Base-by-base conservation (phyloP, 805 yeast species). In the Lachancea waltii region DNA sequence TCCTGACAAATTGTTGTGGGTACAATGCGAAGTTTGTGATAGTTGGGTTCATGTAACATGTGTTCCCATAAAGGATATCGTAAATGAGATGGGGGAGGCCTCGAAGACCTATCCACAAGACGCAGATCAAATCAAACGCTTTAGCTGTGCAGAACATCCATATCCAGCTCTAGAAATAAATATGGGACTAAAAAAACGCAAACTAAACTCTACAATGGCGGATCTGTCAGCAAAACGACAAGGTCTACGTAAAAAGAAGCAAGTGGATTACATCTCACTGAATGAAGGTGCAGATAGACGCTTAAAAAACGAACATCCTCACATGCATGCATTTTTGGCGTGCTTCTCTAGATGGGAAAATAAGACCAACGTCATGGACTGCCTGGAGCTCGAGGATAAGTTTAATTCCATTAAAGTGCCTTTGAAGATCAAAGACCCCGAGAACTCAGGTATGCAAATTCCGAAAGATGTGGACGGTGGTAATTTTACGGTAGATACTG, bases 251-350 rank as follows among this genome's bases (percentile, higher is more conserved):
- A 62, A 70, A 11, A 63, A 66, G 29, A 60, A 65, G n/a, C 68
- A 68, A 36, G 72, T 87, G 31, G 95, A 86, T 54, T 86, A 86
- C 52, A 78, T 75, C 7, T 92, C 95, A 0, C 64, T 86, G 48
- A 75, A 86, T 54, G 81, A 79, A 39, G 95, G 95, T 4, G 81
- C 77, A 25, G 56, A 65, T 53, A 40, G 68, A 39, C 70, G 73
- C 3, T 62, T 72, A 4, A 66, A 68, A 22, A 75, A 75, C 48
- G 70, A 73, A 7, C 95, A 84, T 52, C 79, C 77, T 2, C 79
- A 75, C 63, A 74, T 55, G 36, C 60, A 42, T 8, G 38, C 43
- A 4, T 58, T 65, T 30, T 30, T 52, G 20, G 35, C 35, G 29
- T 46, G 50, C 44, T 53, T 49, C 24, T 42, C 34, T 29, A 42